These are phyloP conservation scores for Pseudopyrenochaeta lycopersici DNA, from an alignment of 2,329 filamentous ascomycete genomes.

Conservation along the genomic window DNA sequence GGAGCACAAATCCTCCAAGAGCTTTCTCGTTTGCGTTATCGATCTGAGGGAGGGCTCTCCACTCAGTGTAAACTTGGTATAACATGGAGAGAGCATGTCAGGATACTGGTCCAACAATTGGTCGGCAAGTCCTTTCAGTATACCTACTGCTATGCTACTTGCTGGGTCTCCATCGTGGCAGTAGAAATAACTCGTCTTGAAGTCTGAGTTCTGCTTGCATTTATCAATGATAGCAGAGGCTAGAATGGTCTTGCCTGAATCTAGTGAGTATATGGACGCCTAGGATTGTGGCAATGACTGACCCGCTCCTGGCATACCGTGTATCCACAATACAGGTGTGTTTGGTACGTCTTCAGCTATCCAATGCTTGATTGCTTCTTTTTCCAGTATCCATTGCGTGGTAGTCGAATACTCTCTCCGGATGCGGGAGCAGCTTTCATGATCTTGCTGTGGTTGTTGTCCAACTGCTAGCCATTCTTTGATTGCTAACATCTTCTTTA, in stretches of 20 bases:
- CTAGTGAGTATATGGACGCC: background rate
- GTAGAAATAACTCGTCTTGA: conserved; percentile 30
- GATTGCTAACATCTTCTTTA: conserved; percentile 20
- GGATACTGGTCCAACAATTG: conserved; percentile 26
- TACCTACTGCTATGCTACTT: conserved; percentile 18
- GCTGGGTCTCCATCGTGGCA: conserved; percentile 27
- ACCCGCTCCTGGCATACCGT: conserved; percentile 23
- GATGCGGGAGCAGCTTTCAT: conserved; percentile 4
- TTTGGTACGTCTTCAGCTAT: conserved; percentile 11
- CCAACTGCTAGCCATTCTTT: conserved; percentile 31
- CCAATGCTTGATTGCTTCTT: conserved; percentile 31
- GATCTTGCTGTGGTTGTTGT: conserved; percentile 17
- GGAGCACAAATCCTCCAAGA: conserved; percentile 30
- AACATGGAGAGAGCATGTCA: conserved; percentile 20
- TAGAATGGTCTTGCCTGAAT: conserved; percentile 37
- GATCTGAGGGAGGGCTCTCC: conserved; percentile 29
- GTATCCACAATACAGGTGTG: conserved; percentile 22
- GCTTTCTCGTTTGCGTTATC: conserved; percentile 16
- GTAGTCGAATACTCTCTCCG: conserved; percentile 19
- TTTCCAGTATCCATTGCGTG: conserved; percentile 28
- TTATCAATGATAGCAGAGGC: conserved; percentile 35
- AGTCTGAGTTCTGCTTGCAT: conserved; percentile 11
- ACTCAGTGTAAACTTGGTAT: conserved; percentile 15
- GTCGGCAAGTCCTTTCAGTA: conserved; percentile 26
- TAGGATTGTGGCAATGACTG: background rate